Evolutionary conservation across 352 stramenopile species (phyloP).

Genomic region (Phytophthora meadii): DNA sequence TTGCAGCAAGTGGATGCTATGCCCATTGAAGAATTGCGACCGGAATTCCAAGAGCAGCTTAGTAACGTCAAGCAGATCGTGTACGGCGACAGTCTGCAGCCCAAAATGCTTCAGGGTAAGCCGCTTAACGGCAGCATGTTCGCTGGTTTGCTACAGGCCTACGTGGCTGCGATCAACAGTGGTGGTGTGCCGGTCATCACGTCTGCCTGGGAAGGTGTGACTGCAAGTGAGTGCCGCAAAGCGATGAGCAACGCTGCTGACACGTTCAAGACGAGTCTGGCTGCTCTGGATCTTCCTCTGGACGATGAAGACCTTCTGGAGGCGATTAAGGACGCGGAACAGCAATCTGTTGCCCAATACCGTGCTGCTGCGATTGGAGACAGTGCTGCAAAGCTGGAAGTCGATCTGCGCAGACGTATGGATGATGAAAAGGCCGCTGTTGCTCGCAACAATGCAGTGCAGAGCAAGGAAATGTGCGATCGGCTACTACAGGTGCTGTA

Average conservation of each 20-base stretch:
- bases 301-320: slow-evolving; percentile 71
- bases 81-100: slow-evolving; percentile 71
- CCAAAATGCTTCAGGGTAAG: slow-evolving; percentile 87
- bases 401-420: slow-evolving; percentile 70
- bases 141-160: slow-evolving; percentile 78
- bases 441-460: slow-evolving; percentile 51
- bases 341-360: slow-evolving; percentile 63
- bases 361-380: slow-evolving; percentile 73
- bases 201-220: slow-evolving; percentile 88
- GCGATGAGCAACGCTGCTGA: slow-evolving; percentile 68
- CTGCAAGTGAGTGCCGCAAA: slow-evolving; percentile 82
- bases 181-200: slow-evolving; percentile 89
- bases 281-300: slow-evolving; percentile 68
- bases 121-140: slow-evolving; percentile 88
- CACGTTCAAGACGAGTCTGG: slow-evolving; percentile 67
- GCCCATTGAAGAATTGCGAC: slow-evolving; percentile 66
- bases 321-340: slow-evolving; percentile 65
- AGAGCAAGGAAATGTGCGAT: slow-evolving; percentile 85
- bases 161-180: slow-evolving; percentile 89
- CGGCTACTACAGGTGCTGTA: slow-evolving; percentile 83
- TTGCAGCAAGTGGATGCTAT: slow-evolving; percentile 82
- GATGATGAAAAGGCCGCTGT: slow-evolving; percentile 67
- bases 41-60: slow-evolving; percentile 83
- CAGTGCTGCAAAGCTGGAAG: slow-evolving; percentile 66
- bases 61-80: slow-evolving; percentile 70